Percentiles rank a stretch among this genome's conserved stretches.
These are phyloP conservation scores for Kurtzmaniella cleridarum DNA, from an alignment of 805 yeast genomes.

Conservation along the genomic window DNA sequence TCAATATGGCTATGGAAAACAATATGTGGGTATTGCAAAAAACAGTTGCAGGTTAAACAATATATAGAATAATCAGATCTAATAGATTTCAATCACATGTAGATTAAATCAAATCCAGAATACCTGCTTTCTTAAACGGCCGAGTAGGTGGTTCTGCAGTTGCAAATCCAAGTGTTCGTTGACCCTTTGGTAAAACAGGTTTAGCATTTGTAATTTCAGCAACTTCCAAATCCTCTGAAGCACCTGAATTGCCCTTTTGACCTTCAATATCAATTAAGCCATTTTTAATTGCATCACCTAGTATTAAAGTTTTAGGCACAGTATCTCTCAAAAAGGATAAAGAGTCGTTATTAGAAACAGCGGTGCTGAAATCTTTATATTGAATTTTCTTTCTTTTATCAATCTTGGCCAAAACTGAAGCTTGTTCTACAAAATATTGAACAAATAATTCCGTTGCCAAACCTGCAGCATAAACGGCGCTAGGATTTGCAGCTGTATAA, in stretches of 20 bases:
- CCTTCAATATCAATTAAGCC: slow-evolving; percentile 27
- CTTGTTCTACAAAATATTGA: slow-evolving; percentile 66
- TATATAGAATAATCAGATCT: slow-evolving; percentile 1
- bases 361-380: slow-evolving; percentile 65
- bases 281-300: slow-evolving; percentile 43
- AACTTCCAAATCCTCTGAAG: slow-evolving; percentile 2
- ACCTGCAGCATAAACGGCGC: slow-evolving; percentile 70
- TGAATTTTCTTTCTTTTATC: slow-evolving; percentile 65
- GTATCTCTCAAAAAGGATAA: slow-evolving; percentile 60
- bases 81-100: background rate
- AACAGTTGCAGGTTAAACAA: background rate
- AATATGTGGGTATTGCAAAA: slow-evolving; percentile 25
- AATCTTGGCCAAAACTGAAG: slow-evolving; percentile 56
- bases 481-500: slow-evolving; percentile 57
- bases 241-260: slow-evolving; percentile 1
- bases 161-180: slow-evolving; percentile 24
- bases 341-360: slow-evolving; percentile 54
- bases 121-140: slow-evolving; percentile 27
- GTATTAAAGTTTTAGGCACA: slow-evolving; percentile 56
- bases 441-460: slow-evolving; percentile 75
- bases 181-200: slow-evolving; percentile 33
- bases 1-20: slow-evolving; percentile 21
- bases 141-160: background rate
- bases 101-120: slow-evolving; percentile 24
- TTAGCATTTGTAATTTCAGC: slow-evolving; percentile 5